Evolutionary conservation across 345 rosid species (phyloP).

Genomic region (Balakata baccata): DNA sequence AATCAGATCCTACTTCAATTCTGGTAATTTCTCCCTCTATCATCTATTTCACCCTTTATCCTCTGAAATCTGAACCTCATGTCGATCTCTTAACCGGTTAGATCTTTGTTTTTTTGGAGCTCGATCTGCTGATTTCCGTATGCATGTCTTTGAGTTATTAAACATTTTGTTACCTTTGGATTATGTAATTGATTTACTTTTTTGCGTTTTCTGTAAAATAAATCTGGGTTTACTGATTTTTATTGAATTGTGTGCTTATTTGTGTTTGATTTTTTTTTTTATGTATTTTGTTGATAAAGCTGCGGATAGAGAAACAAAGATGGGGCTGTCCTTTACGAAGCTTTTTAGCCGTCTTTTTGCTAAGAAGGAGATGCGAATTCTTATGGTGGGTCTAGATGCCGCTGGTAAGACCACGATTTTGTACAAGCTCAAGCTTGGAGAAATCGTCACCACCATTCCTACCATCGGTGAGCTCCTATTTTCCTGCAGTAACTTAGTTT

Average conservation of each 20-base stretch:
- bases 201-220: background rate
- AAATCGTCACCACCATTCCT: constrained; percentile 79
- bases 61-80: background rate
- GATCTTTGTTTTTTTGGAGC: background rate
- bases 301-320: constrained; percentile 22
- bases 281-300: background rate
- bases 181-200: background rate
- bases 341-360: constrained; percentile 70
- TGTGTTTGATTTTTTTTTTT: background rate
- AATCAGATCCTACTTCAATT: background rate
- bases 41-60: background rate
- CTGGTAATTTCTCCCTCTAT: background rate
- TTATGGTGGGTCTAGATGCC: constrained; percentile 89
- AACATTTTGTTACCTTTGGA: background rate
- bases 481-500: background rate
- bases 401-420: constrained; percentile 86
- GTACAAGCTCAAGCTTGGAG: constrained; percentile 83
- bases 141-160: background rate
- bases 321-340: constrained; percentile 64
- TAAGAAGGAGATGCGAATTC: constrained; percentile 77
- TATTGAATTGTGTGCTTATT: background rate
- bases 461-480: constrained; percentile 54
- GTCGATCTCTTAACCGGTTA: background rate
- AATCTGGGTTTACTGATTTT: background rate
- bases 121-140: background rate